Base-by-base conservation (phyloP, 2,329 filamentous ascomycete species). In the Diaporthe longicolla region DNA sequence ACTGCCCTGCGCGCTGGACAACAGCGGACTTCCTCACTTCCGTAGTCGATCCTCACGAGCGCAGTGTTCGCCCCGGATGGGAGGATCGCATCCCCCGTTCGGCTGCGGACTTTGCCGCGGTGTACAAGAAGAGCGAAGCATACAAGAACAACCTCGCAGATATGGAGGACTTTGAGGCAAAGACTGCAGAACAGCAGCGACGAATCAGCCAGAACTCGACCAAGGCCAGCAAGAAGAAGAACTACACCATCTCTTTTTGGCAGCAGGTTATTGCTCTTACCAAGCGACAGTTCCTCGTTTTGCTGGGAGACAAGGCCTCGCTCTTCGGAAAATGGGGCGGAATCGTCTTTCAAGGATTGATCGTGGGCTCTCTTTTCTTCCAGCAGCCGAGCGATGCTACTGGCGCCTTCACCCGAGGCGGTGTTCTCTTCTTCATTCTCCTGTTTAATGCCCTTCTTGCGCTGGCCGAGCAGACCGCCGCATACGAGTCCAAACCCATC, bases 21-120 rank as follows among this genome's bases (percentile, higher is more conserved):
- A 92, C 90, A 0, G 90, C 92, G 21, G 92, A 94, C 79, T 94
- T 94, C 84, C 82, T 94, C 57, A 94, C 92, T 0, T 92, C 91
- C 24, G 91, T 94, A 82, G 93, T 92, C 2, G 88, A 87, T 61
- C 83, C 90, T 0, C 77, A 83, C 4, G 90, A 92, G 81, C 89
- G 90, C 72, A 76, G 89, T 37, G 83, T 90, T 35, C 88, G 88
- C 55, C 81, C 85, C 1, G 90, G 89, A 50, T 91, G 87, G 76
- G 87, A 91, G 80, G 80, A 90, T 74, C 83, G 84, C 57, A 87
- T 90, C 0, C 91, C 91, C 1, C 85, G 89, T 5, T 92, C 90
- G 0, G 86, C 91, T 0, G 89, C 92, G 70, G 91, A 92, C 2
- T 92, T 93, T 77, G 90, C 87, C 29, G 82, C 84, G 19, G 83